Conservation (phyloP, 257 asterid genomes). For the Gynochthodes officinalis region DNA sequence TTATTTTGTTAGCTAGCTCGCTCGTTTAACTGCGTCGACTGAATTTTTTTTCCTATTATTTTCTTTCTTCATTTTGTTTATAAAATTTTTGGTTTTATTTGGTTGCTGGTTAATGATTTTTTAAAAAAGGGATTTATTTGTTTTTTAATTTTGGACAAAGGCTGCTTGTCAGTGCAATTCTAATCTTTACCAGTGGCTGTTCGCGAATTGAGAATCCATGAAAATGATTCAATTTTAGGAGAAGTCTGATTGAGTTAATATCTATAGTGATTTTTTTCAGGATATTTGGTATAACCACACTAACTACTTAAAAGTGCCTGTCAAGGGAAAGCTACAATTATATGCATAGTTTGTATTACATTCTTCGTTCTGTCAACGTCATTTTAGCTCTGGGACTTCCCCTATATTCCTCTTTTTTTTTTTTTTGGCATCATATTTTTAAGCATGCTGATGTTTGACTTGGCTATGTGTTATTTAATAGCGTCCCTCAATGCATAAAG, state of each 20-base stretch:
- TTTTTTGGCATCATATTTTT: neutral
- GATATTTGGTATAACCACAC: neutral
- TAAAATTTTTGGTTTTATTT: neutral
- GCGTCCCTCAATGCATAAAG: neutral
- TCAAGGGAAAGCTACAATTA: neutral
- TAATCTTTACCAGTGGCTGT: neutral
- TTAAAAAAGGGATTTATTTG: neutral
- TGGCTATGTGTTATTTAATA: neutral
- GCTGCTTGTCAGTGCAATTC: neutral
- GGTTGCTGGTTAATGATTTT: neutral
- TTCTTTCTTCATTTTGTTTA: neutral
- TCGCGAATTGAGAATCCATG: neutral
- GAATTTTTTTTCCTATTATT: no score
- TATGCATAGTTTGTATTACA: neutral
- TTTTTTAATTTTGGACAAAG: neutral
- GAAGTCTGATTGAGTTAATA: neutral
- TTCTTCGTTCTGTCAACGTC: neutral
- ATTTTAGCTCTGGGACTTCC: neutral
- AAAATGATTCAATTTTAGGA: neutral
- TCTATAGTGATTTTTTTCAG: neutral
- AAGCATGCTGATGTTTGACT: neutral
- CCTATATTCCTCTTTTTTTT: no score
- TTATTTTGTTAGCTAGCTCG: no score
- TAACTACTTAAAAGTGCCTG: neutral
- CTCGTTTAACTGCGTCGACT: no score